Percentiles rank a stretch among this genome's conserved stretches.
phyloP scores from a whole-genome alignment of 768 basidiomycete species.

The Neoboletus magnificus region DNA sequence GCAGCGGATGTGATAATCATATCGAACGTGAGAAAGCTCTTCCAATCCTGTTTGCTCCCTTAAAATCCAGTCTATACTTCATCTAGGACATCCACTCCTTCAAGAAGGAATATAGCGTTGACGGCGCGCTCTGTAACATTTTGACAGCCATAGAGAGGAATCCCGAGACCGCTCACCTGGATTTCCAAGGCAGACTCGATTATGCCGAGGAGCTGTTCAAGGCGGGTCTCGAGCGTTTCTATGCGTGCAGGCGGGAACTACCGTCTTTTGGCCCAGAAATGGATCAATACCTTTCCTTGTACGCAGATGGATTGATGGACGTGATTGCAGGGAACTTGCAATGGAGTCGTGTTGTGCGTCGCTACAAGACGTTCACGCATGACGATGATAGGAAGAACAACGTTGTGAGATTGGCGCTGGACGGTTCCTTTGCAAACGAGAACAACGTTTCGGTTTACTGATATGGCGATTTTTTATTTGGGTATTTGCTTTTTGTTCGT shows the following conservation, averaged over 20 bases:
- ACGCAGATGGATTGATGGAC: conserved; percentile 10
- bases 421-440: not conserved
- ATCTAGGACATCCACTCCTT: conserved; percentile 16
- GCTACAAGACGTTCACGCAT: conserved; percentile 12
- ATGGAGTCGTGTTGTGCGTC: conserved; percentile 10
- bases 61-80: not conserved
- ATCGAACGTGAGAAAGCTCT: conserved; percentile 9
- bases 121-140: conserved; percentile 9
- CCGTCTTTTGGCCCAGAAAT: conserved; percentile 8
- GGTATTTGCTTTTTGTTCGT: no score
- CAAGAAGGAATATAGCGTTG: conserved; percentile 14
- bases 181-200: conserved; percentile 12
- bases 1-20: conserved; percentile 5
- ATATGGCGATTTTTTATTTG: not conserved
- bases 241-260: conserved; percentile 1
- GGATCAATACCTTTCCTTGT: conserved; percentile 7
- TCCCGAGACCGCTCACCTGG: conserved; percentile 6
- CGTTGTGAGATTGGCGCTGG: not conserved
- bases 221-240: conserved; percentile 1
- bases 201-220: conserved; percentile 6
- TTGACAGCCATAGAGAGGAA: conserved; percentile 9
- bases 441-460: not conserved
- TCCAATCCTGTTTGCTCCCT: not conserved
- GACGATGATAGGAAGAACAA: conserved; percentile 11
- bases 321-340: conserved; percentile 8